These are phyloP conservation scores for Fusarium avenaceum DNA, from an alignment of 2,329 filamentous ascomycete species.

Conservation along the genomic window DNA sequence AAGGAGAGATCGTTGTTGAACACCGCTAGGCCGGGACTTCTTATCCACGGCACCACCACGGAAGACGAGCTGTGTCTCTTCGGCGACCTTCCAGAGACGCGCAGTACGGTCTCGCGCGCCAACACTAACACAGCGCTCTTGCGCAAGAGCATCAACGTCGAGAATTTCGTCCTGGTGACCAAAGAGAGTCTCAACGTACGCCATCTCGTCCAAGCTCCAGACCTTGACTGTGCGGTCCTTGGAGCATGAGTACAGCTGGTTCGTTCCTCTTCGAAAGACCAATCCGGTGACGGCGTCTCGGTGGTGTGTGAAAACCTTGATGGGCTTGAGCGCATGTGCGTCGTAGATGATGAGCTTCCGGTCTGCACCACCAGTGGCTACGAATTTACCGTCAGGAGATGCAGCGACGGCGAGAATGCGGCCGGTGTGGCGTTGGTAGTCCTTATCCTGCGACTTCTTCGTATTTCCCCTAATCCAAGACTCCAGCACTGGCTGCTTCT, in stretches of 20 bases:
- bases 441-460: slow-evolving; percentile 71
- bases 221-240: slow-evolving; percentile 95
- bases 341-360: slow-evolving; percentile 90
- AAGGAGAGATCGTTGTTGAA: slow-evolving; percentile 68
- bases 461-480: slow-evolving; percentile 73
- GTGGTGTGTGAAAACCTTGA: slow-evolving; percentile 91
- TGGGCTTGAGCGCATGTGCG: slow-evolving; percentile 79
- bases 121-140: slow-evolving; percentile 91
- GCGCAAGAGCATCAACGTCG: slow-evolving; percentile 83
- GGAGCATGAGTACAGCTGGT: slow-evolving; percentile 92
- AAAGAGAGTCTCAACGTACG: slow-evolving; percentile 95
- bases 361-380: slow-evolving; percentile 91
- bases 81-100: slow-evolving; percentile 93
- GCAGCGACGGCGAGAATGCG: slow-evolving; percentile 87
- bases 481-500: slow-evolving; percentile 73
- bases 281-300: slow-evolving; percentile 88
- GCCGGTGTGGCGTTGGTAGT: slow-evolving; percentile 82
- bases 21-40: slow-evolving; percentile 57
- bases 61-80: slow-evolving; percentile 96
- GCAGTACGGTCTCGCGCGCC: slow-evolving; percentile 93
- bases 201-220: slow-evolving; percentile 91
- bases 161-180: slow-evolving; percentile 94
- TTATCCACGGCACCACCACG: slow-evolving; percentile 80
- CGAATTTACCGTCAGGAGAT: slow-evolving; percentile 88
- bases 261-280: slow-evolving; percentile 87